phyloP scores from a whole-genome alignment of 305 asterid genomes.

The Ajuga reptans region DNA sequence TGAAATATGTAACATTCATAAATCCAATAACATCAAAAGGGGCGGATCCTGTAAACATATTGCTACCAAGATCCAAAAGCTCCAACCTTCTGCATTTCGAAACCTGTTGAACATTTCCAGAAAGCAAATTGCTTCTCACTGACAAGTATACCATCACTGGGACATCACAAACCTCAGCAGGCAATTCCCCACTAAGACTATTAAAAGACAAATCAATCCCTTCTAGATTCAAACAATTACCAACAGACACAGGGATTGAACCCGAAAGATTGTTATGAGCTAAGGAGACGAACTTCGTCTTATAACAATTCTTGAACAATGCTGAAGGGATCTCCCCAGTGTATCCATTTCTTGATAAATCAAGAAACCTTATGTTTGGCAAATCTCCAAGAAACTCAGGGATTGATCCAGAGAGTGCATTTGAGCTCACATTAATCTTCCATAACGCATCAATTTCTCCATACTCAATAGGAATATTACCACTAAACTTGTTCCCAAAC shows the following conservation, averaged over 20 bases:
- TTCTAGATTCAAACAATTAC: constrained; percentile 60
- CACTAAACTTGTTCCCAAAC: constrained; percentile 67
- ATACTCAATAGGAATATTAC: constrained; percentile 64
- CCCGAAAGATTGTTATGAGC: constrained; percentile 69
- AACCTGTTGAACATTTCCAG: constrained; percentile 53
- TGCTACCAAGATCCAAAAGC: constrained; percentile 77
- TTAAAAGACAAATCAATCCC: constrained; percentile 87
- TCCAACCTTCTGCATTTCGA: constrained; percentile 51
- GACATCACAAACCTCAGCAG: constrained; percentile 49
- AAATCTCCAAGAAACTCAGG: constrained; percentile 80
- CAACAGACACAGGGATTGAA: constrained; percentile 54
- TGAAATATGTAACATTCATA: constrained; percentile 48
- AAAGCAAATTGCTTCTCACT: constrained; percentile 60
- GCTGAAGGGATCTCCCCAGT: constrained; percentile 54
- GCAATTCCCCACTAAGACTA: constrained; percentile 50
- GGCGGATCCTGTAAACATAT: constrained; percentile 45
- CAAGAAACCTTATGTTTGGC: constrained; percentile 70
- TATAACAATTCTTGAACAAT: constrained; percentile 57
- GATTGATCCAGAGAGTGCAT: constrained; percentile 75
- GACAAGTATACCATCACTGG: constrained; percentile 58
- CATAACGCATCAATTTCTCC: constrained; percentile 59
- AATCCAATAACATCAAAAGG: constrained; percentile 51
- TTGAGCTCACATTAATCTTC: constrained; percentile 86
- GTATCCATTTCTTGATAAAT: constrained; percentile 62
- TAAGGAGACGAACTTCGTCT: constrained; percentile 59